Percentiles rank a stretch among this genome's conserved stretches.
phyloP scores from a whole-genome alignment of 768 basidiomycete species.

The Phaeotremella fagi region DNA sequence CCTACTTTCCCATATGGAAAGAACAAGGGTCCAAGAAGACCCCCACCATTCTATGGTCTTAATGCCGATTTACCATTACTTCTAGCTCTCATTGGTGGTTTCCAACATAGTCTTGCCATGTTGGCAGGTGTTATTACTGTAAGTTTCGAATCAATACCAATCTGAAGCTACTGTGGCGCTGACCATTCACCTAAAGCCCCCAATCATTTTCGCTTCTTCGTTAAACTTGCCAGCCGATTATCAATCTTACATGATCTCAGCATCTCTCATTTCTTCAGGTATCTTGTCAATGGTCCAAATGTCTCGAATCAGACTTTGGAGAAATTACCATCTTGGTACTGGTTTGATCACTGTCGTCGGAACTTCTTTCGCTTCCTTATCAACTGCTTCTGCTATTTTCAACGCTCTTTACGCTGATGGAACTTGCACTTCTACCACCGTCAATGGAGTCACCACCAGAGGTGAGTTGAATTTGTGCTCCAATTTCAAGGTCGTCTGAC shows the following conservation, averaged over 20 bases:
- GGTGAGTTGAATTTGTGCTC: conserved; percentile 73
- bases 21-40: conserved; percentile 38
- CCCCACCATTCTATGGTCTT: conserved; percentile 71
- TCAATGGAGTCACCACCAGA: conserved; percentile 59
- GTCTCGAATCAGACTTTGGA: conserved; percentile 61
- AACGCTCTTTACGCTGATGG: conserved; percentile 71
- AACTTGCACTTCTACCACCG: conserved; percentile 62
- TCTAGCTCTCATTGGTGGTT: conserved; percentile 66
- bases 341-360: conserved; percentile 77
- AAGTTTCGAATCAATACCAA: background rate
- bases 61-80: conserved; percentile 67
- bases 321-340: conserved; percentile 66
- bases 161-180: background rate
- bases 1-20: conserved; percentile 62
- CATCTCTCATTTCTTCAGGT: conserved; percentile 65
- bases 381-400: conserved; percentile 64
- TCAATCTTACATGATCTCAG: conserved; percentile 73
- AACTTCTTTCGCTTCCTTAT: conserved; percentile 64
- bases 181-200: conserved; percentile 51
- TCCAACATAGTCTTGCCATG: conserved; percentile 69
- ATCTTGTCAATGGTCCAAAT: conserved; percentile 61
- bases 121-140: conserved; percentile 69
- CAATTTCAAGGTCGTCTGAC: conserved; percentile 33
- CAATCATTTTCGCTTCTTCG: conserved; percentile 68
- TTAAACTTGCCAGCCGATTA: conserved; percentile 59